These are phyloP conservation scores for Trametopsis cervina DNA, from an alignment of 768 basidiomycete genomes.

Conservation along the genomic window DNA sequence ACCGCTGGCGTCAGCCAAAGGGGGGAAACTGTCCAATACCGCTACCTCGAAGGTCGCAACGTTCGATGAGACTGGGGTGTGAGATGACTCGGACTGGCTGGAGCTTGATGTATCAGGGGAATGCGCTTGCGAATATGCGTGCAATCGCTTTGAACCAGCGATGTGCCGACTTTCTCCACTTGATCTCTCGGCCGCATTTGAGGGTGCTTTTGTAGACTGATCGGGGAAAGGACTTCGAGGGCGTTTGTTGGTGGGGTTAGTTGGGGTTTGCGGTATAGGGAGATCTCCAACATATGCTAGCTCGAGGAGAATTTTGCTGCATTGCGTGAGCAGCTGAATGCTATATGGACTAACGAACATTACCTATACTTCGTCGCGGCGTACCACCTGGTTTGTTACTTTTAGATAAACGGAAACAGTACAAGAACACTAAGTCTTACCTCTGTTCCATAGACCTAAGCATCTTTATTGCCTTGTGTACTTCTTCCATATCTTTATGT, in stretches of 20 bases:
- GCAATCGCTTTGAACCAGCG: slow-evolving; percentile 29
- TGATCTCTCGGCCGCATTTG: slow-evolving; percentile 12
- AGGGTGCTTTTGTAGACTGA: slow-evolving; percentile 5
- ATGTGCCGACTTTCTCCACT: slow-evolving; percentile 21
- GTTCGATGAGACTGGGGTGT: not conserved
- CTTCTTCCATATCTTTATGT: slow-evolving; percentile 41
- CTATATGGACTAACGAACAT: not conserved
- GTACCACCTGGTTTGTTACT: not conserved
- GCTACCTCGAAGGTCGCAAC: not conserved
- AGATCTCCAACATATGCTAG: slow-evolving; percentile 66
- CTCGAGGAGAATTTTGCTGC: slow-evolving; percentile 68
- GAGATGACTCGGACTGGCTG: not conserved
- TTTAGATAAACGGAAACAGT: not conserved
- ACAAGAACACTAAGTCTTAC: not conserved
- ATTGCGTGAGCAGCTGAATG: not conserved
- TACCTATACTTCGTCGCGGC: not conserved
- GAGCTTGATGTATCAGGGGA: not conserved
- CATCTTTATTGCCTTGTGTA: slow-evolving; percentile 39
- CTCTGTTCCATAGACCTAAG: slow-evolving; percentile 12
- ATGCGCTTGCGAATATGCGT: not conserved
- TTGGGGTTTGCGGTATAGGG: slow-evolving; percentile 53
- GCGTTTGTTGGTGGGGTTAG: slow-evolving; percentile 49
- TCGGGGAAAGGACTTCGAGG: slow-evolving; percentile 16
- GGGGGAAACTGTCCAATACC: not conserved
- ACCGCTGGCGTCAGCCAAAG: not conserved